Evolutionary conservation across 441 rosid species (phyloP).

Genomic region (Erysimum cheiri): DNA sequence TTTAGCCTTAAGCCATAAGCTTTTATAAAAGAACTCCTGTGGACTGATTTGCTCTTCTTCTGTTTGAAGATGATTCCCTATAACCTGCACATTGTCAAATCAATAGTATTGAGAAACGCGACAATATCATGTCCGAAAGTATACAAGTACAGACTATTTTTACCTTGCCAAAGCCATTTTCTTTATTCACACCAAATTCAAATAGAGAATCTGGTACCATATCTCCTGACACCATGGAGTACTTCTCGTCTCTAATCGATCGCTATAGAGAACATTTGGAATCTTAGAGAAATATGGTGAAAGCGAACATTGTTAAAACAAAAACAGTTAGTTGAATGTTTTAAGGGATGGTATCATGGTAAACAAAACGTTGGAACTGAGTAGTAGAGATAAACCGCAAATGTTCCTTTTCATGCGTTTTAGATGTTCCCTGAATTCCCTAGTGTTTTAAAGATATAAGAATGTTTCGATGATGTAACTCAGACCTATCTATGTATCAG

Average conservation of each 20-base stretch:
- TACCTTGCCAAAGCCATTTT: conserved; percentile 34
- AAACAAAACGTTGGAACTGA: neutral
- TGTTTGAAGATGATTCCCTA: conserved; percentile 19
- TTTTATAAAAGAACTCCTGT: conserved; percentile 38
- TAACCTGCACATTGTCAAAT: conserved; percentile 37
- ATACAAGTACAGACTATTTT: neutral
- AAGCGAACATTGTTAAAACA: conserved; percentile 13
- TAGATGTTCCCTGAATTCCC: neutral
- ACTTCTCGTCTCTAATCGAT: conserved; percentile 28
- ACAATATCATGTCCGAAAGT: conserved; percentile 8
- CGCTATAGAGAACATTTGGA: conserved; percentile 29
- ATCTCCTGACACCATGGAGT: conserved; percentile 17
- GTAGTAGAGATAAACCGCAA: neutral
- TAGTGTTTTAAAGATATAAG: conserved; percentile 6
- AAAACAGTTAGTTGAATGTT: neutral
- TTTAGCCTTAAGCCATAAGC: conserved; percentile 48
- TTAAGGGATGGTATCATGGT: neutral
- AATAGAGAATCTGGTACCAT: conserved; percentile 13
- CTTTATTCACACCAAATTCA: conserved; percentile 26
- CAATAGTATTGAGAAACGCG: neutral
- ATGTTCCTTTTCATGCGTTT: neutral
- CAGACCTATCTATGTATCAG: neutral
- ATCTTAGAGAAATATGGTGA: conserved; percentile 13
- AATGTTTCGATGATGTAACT: neutral
- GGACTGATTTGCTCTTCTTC: conserved; percentile 36